These are phyloP conservation scores for Cicer cuneatum DNA, from an alignment of 306 rosid genomes.

Conservation along the genomic window DNA sequence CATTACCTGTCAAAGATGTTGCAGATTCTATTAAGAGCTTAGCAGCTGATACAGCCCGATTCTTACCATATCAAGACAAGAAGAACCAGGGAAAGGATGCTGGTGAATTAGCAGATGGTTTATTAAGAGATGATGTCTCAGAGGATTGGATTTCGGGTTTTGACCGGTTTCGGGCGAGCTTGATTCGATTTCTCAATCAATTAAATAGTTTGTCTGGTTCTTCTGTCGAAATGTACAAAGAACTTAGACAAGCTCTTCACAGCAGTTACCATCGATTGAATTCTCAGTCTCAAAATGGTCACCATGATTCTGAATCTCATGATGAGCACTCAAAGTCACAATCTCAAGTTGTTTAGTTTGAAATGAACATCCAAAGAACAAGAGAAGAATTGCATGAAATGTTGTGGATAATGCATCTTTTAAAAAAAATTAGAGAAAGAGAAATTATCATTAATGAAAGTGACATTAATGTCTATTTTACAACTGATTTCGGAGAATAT, in stretches of 20 bases:
- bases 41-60: conserved; percentile 61
- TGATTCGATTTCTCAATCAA: conserved; percentile 62
- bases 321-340: conserved; percentile 49
- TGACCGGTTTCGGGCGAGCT: conserved; percentile 62
- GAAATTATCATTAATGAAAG: too few species aligned
- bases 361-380: conserved; percentile 30
- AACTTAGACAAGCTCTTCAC: conserved; percentile 55
- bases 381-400: conserved; percentile 10
- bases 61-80: conserved; percentile 80
- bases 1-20: conserved; percentile 60
- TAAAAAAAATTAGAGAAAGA: too few species aligned
- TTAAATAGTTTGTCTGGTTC: conserved; percentile 63
- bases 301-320: conserved; percentile 47
- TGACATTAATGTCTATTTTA: too few species aligned
- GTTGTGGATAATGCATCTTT: not conserved
- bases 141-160: conserved; percentile 66
- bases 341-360: conserved; percentile 45
- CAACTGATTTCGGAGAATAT: too few species aligned
- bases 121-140: conserved; percentile 57
- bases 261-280: conserved; percentile 37
- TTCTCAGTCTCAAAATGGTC: conserved; percentile 45
- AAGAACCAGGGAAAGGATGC: conserved; percentile 61
- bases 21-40: conserved; percentile 65
- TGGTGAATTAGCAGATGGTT: conserved; percentile 54
- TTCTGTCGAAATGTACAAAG: conserved; percentile 65